Evolutionary conservation across 1,139 yeast species (phyloP).

Genomic region (Suhomyces terraborum): DNA sequence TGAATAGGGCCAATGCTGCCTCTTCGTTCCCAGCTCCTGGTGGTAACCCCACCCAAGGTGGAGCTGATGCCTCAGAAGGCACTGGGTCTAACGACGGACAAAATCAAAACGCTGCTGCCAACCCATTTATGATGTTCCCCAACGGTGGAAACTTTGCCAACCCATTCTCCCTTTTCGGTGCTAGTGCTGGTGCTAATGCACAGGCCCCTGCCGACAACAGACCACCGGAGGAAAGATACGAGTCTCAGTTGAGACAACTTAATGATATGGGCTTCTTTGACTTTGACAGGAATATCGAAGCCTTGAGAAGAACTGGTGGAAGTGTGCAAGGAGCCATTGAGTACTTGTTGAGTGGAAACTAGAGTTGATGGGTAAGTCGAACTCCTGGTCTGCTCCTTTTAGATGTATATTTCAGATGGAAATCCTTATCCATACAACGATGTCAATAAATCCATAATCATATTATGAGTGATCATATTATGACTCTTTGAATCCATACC

Average conservation of each 20-base stretch:
- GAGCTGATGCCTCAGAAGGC: slow-evolving; percentile 20
- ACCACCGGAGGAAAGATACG: slow-evolving; percentile 96
- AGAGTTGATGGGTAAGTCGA: background rate
- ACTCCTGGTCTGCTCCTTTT: background rate
- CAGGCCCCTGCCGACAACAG: slow-evolving; percentile 65
- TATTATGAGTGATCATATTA: too few relatives aligned
- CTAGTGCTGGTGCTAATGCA: slow-evolving; percentile 27
- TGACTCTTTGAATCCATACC: too few relatives aligned
- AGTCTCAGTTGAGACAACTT: slow-evolving; percentile 84
- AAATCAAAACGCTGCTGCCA: slow-evolving; percentile 16
- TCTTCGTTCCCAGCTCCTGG: slow-evolving; percentile 63
- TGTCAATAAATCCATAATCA: background rate
- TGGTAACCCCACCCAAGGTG: slow-evolving; percentile 38
- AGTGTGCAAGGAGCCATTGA: slow-evolving; percentile 97
- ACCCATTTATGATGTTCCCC: slow-evolving; percentile 48
- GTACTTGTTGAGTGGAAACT: slow-evolving; percentile 52
- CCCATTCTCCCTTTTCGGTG: slow-evolving; percentile 25
- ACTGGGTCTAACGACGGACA: slow-evolving; percentile 8
- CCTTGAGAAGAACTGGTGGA: slow-evolving; percentile 93
- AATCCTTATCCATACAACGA: background rate
- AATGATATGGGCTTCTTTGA: slow-evolving; percentile 97
- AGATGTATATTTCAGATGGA: slow-evolving; percentile 1
- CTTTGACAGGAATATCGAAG: slow-evolving; percentile 87
- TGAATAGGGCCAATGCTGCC: slow-evolving; percentile 23
- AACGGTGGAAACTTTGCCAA: slow-evolving; percentile 29